Base-by-base conservation (phyloP, 2,329 filamentous ascomycete species). In the Fusarium citri region DNA sequence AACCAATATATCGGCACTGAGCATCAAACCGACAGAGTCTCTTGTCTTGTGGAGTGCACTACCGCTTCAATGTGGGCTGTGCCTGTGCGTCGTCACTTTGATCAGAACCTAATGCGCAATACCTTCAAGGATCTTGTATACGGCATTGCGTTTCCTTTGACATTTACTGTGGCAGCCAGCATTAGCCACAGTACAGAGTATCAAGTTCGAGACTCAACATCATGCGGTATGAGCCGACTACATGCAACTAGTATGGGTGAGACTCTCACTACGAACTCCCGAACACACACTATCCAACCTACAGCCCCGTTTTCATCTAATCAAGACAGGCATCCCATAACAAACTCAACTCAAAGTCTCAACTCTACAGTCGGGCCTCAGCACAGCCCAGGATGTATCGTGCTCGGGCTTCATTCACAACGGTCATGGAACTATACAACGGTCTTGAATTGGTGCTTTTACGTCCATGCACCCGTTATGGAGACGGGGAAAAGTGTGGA, bases 31-130 rank as follows among this genome's bases (percentile, higher is more conserved):
- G 20, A 54, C 56, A 55, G 56, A 37, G 34, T 37, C 34, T 37
- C 34, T 66, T 40, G 50, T 54, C 26, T 45, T 63, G 62, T 56
- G 67, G 66, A 67, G 66, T 43, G 31, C 16, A n/a, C 25, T 15
- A n/a, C 34, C 18, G 7, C 30, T 31, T 14, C 30, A 18, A 26
- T 51, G 55, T 49, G 66, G 53, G 66, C 54, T 67, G 62, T 67
- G 50, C 43, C 47, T 55, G 23, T n/a, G 54, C 43, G 30, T 40
- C 43, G 54, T 53, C 45, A 45, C 55, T 65, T 46, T 54, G 37
- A 70, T 57, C 62, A 70, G 66, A 69, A 70, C 67, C 58, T 59
- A 68, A 50, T 66, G 40, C 47, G 54, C 34, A 23, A 28, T 26
- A 16, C 23, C 18, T 59, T 61, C 59, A 64, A 61, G 66, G 56